Evolutionary conservation across 2,329 filamentous ascomycete genomes (phyloP), one percentile per base, ranked within the genome.

Genomic region (Apiospora kogelbergensis): DNA sequence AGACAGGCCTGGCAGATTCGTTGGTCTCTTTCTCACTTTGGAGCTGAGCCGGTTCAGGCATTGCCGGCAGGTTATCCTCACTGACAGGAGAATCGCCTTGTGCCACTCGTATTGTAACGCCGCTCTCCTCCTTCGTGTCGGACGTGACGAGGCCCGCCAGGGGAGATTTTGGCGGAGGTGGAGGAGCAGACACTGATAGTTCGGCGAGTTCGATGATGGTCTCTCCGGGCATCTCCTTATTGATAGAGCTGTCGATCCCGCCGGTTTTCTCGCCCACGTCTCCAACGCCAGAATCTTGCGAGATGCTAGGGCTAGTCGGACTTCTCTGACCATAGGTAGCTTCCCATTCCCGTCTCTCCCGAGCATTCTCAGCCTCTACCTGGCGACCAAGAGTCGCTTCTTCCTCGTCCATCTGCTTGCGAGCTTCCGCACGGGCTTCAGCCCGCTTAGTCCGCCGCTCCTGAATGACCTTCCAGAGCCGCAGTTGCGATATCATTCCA

Each of bases 401-500:
- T 67, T 91, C 86, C 69, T 89, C 80, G 68, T 87, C 85, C 2
- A 79, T 83, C 76, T 74, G 71, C 57, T 71, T 72, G 67, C 86
- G 82, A 24, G 82, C 84, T 74, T 86, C 83, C n/a, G 82, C 83
- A 67, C 80, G 78, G 68, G 84, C 84, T 20, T 82, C 82, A 0
- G 84, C 86, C 74, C 81, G 87, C 80, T 84, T 83, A 73, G 85
- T 83, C 65, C 88, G 85, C 63, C 85, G 85, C 70, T 90, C 86
- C 74, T 90, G 89, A 70, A 97, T 88, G 9, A 97, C 84, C 71
- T 90, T 93, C 94, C 94, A 98, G 17, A 98, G 83, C 74, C 91
- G 93, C 73, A 96, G 84, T 78, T 98, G 95, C 0, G 93, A 97
- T 57, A 97, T 85, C 30, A 97, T 83, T 2, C 95, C 94, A 22